These are phyloP conservation scores for Trametes sanguinea DNA, from an alignment of 768 basidiomycete species.

Conservation along the genomic window DNA sequence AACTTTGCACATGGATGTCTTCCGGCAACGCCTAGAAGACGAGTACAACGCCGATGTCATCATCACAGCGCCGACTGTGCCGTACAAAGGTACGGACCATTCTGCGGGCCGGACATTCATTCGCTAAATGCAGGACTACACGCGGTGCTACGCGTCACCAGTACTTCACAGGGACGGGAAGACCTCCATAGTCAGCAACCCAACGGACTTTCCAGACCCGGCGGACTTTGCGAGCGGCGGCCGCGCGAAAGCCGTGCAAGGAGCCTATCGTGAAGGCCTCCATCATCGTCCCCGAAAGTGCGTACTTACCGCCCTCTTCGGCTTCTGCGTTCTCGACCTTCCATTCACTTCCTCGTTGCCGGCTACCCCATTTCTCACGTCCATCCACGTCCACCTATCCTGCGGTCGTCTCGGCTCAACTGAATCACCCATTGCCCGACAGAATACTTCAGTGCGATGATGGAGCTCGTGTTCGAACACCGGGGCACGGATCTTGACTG, in stretches of 20 bases:
- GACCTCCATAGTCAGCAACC: constrained; percentile 75
- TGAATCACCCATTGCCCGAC: neutral
- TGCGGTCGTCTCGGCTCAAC: neutral
- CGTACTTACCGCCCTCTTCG: constrained; percentile 15
- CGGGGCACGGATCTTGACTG: constrained; percentile 85
- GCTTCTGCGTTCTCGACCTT: neutral
- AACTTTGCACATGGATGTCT: constrained; percentile 95
- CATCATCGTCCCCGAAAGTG: constrained; percentile 93
- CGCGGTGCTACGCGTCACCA: constrained; percentile 34
- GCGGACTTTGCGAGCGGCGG: constrained; percentile 50
- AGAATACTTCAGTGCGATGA: constrained; percentile 96
- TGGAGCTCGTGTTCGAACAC: constrained; percentile 87
- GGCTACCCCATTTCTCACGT: constrained; percentile 1
- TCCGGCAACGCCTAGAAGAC: constrained; percentile 94
- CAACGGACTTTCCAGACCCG: constrained; percentile 91
- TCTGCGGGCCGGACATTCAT: neutral
- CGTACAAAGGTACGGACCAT: constrained; percentile 69
- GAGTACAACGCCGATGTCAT: constrained; percentile 95
- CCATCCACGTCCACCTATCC: neutral
- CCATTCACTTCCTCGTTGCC: neutral
- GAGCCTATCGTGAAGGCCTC: constrained; percentile 94
- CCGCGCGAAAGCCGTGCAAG: constrained; percentile 76
- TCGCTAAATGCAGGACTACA: neutral
- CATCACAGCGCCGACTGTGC: constrained; percentile 94
- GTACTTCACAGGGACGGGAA: constrained; percentile 70